Evolutionary conservation across 441 rosid genomes (phyloP).

Genomic region (Breynia disticha): DNA sequence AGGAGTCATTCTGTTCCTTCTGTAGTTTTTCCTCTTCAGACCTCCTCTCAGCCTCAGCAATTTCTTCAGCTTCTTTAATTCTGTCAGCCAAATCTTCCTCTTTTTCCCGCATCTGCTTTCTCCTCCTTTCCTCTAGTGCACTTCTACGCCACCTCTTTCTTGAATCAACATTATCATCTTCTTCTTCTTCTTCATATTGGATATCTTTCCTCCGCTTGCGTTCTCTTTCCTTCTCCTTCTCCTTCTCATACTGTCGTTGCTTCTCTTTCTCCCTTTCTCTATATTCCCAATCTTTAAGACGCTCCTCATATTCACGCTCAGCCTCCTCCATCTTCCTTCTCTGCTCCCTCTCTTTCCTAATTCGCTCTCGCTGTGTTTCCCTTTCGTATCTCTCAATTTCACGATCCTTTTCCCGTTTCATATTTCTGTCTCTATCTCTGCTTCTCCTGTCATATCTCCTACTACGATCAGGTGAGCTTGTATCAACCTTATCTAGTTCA

Average conservation of each 20-base stretch:
- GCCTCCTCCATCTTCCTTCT: slow-evolving; percentile 86
- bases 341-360: slow-evolving; percentile 89
- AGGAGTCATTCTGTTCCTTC: slow-evolving; percentile 55
- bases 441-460: slow-evolving; percentile 72
- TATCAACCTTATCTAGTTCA: slow-evolving; percentile 62
- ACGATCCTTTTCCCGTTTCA: slow-evolving; percentile 75
- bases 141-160: slow-evolving; percentile 79
- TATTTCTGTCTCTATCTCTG: slow-evolving; percentile 60
- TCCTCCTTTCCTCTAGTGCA: slow-evolving; percentile 67
- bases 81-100: slow-evolving; percentile 79
- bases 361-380: slow-evolving; percentile 82
- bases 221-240: slow-evolving; percentile 84
- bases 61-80: slow-evolving; percentile 76
- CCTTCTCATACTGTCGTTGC: slow-evolving; percentile 87
- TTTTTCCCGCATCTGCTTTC: slow-evolving; percentile 64
- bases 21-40: slow-evolving; percentile 74
- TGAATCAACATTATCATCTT: slow-evolving; percentile 71
- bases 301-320: slow-evolving; percentile 81
- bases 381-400: slow-evolving; percentile 85
- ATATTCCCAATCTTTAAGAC: slow-evolving; percentile 92
- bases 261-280: slow-evolving; percentile 91
- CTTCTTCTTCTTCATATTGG: slow-evolving; percentile 74
- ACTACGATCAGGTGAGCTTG: slow-evolving; percentile 69
- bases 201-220: slow-evolving; percentile 86
- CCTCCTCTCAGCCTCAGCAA: slow-evolving; percentile 63